A percentile compares a stretch with the other conserved stretches of the same genome.
These are phyloP conservation scores for Caryopteris hybrid DNA, from an alignment of 305 asterid genomes.

Conservation along the genomic window DNA sequence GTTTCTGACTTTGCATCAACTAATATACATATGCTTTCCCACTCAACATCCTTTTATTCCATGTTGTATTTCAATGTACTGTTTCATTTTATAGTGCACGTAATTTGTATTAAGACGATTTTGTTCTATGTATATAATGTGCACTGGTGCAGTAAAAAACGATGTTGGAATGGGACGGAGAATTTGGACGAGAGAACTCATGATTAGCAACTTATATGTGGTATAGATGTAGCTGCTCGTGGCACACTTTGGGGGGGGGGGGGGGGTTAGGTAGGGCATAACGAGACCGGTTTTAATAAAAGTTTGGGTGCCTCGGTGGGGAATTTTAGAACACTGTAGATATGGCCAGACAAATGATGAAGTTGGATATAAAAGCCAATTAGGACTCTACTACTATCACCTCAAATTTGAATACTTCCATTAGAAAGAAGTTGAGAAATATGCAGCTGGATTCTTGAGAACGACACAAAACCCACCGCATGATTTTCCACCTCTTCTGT, in stretches of 20 bases:
- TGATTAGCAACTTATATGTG: too few species aligned
- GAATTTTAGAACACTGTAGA: neutral
- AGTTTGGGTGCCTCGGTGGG: too few species aligned
- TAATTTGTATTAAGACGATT: too few species aligned
- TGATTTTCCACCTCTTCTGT: neutral
- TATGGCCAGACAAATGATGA: neutral
- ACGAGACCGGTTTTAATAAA: too few species aligned
- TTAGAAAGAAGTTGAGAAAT: neutral
- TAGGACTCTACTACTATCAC: conserved; percentile 1
- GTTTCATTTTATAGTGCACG: neutral
- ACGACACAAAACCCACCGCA: neutral
- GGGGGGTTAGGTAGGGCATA: too few species aligned
- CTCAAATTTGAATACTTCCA: conserved; percentile 2
- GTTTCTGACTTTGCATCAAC: neutral
- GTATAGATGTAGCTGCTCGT: too few species aligned
- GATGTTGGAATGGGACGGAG: too few species aligned
- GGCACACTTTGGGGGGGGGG: too few species aligned
- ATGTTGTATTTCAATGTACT: neutral
- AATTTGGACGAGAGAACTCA: too few species aligned
- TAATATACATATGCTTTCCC: neutral
- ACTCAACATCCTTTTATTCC: neutral
- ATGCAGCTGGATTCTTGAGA: neutral
- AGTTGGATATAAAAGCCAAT: neutral
- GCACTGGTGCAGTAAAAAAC: too few species aligned
- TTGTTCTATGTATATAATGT: too few species aligned